Conservation (phyloP, 768 basidiomycete genomes). For the Hypholoma fasciculare region DNA sequence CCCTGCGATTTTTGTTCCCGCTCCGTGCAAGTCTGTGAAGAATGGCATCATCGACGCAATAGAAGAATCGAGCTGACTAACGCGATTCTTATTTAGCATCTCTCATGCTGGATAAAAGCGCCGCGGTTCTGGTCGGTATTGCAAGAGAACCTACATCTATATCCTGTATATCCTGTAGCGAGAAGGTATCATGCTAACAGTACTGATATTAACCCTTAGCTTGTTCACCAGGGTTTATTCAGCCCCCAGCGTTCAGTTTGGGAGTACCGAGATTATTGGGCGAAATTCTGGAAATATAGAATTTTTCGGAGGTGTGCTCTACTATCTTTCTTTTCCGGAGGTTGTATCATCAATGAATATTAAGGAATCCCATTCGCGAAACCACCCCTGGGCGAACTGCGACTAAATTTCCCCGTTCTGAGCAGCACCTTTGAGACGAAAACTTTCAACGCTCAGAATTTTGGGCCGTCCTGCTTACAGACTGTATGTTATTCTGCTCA, state of each 20-base stretch:
- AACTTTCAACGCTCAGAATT: conserved; percentile 42
- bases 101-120: not conserved
- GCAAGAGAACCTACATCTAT: not conserved
- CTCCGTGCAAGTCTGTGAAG: too few species aligned
- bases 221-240: not conserved
- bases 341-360: not conserved
- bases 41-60: not conserved
- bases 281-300: not conserved
- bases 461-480: conserved; percentile 48
- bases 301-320: conserved; percentile 8
- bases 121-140: not conserved
- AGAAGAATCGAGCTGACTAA: not conserved
- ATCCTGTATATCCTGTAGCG: not conserved
- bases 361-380: conserved; percentile 52
- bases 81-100: not conserved
- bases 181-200: not conserved
- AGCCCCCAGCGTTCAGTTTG: not conserved
- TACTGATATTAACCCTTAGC: not conserved
- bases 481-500: conserved; percentile 20
- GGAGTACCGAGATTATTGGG: not conserved
- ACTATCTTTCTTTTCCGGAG: too few species aligned
- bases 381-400: conserved; percentile 44
- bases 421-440: conserved; percentile 29
- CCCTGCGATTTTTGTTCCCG: too few species aligned
- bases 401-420: conserved; percentile 43